These are phyloP conservation scores for Cordyceps pruinosa DNA, from an alignment of 2,329 filamentous ascomycete genomes.

Conservation along the genomic window DNA sequence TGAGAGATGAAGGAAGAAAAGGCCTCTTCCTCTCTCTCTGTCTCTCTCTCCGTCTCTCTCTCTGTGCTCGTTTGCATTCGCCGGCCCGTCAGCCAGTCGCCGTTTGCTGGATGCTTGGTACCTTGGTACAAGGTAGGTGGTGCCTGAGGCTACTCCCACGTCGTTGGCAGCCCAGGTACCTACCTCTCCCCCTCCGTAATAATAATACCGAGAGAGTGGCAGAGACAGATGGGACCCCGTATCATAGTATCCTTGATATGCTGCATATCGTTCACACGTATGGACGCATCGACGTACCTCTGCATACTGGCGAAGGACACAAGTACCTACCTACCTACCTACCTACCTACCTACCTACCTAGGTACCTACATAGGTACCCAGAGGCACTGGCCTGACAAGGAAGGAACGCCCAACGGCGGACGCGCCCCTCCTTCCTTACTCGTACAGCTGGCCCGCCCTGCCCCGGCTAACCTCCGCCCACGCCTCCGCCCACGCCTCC, in stretches of 20 bases:
- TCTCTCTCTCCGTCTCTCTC: not conserved
- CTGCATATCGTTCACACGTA: no score
- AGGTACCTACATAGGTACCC: no score
- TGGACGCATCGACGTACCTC: not conserved
- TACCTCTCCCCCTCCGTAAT: no score
- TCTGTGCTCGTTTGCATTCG: not conserved
- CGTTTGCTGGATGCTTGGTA: not conserved
- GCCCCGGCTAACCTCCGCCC: not conserved
- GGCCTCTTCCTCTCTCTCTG: not conserved
- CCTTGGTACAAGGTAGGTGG: no score
- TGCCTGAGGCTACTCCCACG: no score
- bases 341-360: no score
- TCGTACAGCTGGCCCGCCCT: not conserved
- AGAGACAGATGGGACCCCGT: not conserved
- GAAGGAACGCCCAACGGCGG: conserved; percentile 7
- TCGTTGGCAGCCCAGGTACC: no score
- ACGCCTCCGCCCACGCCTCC: not conserved
- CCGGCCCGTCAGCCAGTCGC: not conserved
- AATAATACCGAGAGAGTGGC: not conserved
- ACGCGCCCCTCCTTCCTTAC: conserved; percentile 10
- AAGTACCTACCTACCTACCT: not conserved
- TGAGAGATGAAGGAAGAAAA: not conserved
- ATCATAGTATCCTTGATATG: not conserved
- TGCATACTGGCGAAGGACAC: not conserved
- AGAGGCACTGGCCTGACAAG: not conserved